Evolutionary conservation across 208 protist species (phyloP).

Genomic region (Wallacemonas sp.): DNA sequence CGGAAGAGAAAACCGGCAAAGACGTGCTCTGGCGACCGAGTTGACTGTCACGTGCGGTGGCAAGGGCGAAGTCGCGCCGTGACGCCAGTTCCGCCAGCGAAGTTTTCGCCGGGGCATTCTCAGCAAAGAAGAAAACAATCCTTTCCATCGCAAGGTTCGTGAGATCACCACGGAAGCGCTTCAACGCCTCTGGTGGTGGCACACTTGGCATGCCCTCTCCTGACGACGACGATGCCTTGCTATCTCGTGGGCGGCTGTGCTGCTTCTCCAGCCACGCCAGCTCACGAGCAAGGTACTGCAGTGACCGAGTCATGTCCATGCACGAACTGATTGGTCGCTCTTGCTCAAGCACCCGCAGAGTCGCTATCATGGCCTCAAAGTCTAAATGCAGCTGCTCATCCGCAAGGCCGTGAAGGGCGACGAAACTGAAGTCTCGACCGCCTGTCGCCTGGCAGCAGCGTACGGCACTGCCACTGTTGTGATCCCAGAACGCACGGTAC

Average conservation of each 20-base stretch:
- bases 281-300: conserved; percentile 71
- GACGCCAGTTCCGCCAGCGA: too few relatives aligned
- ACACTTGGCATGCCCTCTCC: not conserved
- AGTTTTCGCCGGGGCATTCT: conserved; percentile 7
- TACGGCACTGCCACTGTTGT: conserved; percentile 54
- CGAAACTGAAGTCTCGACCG: conserved; percentile 67
- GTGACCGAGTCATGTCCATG: conserved; percentile 42
- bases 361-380: conserved; percentile 30
- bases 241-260: not conserved
- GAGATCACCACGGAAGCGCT: conserved; percentile 27
- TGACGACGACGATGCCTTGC: not conserved
- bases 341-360: conserved; percentile 31
- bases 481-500: conserved; percentile 55
- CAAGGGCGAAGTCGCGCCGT: too few relatives aligned
- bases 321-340: conserved; percentile 36
- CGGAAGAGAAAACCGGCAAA: not conserved
- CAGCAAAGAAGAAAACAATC: conserved; percentile 64
- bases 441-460: conserved; percentile 47
- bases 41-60: too few relatives aligned
- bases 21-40: not conserved
- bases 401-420: conserved; percentile 58
- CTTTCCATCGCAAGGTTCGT: conserved; percentile 61
- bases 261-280: conserved; percentile 35
- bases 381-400: conserved; percentile 55
- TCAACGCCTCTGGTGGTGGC: conserved; percentile 17